These are phyloP conservation scores for Zygoascus tannicola DNA, from an alignment of 805 yeast genomes.

Conservation along the genomic window DNA sequence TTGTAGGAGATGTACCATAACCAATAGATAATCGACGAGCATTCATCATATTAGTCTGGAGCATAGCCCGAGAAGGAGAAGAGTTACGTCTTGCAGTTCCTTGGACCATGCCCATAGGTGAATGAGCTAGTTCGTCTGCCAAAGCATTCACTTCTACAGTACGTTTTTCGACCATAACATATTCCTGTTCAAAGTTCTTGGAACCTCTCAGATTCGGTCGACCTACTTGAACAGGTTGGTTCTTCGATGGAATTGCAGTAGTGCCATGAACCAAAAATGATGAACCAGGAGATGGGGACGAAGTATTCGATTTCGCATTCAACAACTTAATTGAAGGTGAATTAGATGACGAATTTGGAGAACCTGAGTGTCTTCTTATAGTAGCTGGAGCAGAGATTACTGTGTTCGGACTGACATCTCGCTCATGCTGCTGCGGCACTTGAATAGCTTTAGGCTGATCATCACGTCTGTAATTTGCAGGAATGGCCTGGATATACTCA, in stretches of 20 bases:
- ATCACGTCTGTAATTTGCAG: neutral
- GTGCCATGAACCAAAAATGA: slow-evolving; percentile 14
- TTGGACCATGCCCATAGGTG: slow-evolving; percentile 11
- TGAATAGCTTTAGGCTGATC: neutral
- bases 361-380: neutral
- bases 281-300: slow-evolving; percentile 18
- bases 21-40: slow-evolving; percentile 26
- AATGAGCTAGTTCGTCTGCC: slow-evolving; percentile 76
- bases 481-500: slow-evolving; percentile 46
- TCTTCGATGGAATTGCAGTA: neutral
- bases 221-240: neutral
- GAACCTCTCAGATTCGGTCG: neutral
- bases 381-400: neutral
- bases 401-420: neutral
- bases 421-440: neutral
- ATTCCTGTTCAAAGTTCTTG: slow-evolving; percentile 30
- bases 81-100: neutral
- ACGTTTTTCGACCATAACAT: slow-evolving; percentile 89
- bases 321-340: neutral
- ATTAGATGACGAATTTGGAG: neutral
- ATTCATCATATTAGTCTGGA: neutral
- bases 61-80: neutral
- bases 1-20: slow-evolving; percentile 52
- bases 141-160: slow-evolving; percentile 92
- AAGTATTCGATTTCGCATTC: neutral